Evolutionary conservation across 305 asterid genomes (phyloP).

Genomic region (Fraxinus latifolia): DNA sequence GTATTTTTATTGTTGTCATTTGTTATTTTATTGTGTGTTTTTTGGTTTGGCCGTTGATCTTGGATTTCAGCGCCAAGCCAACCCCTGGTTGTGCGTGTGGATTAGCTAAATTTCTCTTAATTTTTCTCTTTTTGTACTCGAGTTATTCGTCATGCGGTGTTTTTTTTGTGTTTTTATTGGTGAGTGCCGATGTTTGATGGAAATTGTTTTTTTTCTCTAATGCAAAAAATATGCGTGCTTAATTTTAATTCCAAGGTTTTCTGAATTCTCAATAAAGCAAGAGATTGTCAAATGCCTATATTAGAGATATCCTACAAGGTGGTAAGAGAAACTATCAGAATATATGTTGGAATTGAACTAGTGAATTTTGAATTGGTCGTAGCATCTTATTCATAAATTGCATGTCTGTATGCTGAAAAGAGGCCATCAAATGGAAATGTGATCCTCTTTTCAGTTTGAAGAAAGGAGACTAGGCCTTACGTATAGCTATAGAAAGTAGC

Average conservation of each 20-base stretch:
- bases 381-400: neutral
- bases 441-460: neutral
- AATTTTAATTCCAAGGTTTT: neutral
- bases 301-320: neutral
- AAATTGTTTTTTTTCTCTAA: neutral
- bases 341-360: neutral
- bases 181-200: neutral
- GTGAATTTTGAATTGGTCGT: neutral
- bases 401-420: neutral
- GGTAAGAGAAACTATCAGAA: neutral
- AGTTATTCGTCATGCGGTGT: conserved; percentile 5
- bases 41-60: conserved; percentile 12
- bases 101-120: conserved; percentile 1
- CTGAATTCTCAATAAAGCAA: neutral
- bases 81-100: conserved; percentile 20
- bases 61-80: conserved; percentile 9
- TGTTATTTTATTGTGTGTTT: neutral
- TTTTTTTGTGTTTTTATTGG: conserved; percentile 6
- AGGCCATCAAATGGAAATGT: neutral
- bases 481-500: neutral
- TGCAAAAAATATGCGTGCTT: neutral
- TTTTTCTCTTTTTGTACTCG: conserved; percentile 11
- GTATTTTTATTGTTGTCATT: neutral
- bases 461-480: neutral
- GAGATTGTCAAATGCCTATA: neutral